These are phyloP conservation scores for Scopulariopsis brevicaulis DNA, from an alignment of 2,329 filamentous ascomycete species.

Conservation along the genomic window DNA sequence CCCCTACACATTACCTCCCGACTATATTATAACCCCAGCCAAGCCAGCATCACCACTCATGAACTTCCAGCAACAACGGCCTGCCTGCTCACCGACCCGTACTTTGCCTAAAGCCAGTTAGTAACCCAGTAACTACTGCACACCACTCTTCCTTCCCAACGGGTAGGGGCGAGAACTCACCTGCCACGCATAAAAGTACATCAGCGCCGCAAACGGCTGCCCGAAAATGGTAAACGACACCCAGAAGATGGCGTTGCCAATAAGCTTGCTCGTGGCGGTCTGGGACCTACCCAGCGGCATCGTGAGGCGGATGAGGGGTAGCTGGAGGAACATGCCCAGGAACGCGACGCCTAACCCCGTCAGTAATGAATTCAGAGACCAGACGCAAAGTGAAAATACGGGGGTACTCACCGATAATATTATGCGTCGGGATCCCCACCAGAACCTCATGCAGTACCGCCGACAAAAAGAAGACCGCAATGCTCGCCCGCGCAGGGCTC, in stretches of 20 bases:
- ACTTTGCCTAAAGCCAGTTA: constrained; percentile 51
- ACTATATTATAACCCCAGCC: not conserved
- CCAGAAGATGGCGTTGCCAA: constrained; percentile 95
- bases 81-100: constrained; percentile 62
- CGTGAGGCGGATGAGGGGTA: constrained; percentile 78
- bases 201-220: constrained; percentile 79
- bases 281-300: constrained; percentile 69
- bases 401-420: constrained; percentile 62
- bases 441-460: constrained; percentile 85
- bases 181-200: constrained; percentile 99
- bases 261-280: constrained; percentile 61
- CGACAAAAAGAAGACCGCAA: constrained; percentile 78
- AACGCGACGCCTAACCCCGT: constrained; percentile 65
- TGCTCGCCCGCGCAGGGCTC: constrained; percentile 57
- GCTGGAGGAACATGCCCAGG: constrained; percentile 83
- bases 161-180: not conserved
- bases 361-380: constrained; percentile 15
- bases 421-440: constrained; percentile 90
- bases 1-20: not conserved
- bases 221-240: constrained; percentile 90
- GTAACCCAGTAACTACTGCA: not conserved
- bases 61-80: constrained; percentile 9
- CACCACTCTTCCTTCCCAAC: not conserved
- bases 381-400: not conserved
- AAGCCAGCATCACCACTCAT: not conserved